Conservation (phyloP, 1,284 basidiomycete genomes). For the Fomitiporia mediterranea region DNA sequence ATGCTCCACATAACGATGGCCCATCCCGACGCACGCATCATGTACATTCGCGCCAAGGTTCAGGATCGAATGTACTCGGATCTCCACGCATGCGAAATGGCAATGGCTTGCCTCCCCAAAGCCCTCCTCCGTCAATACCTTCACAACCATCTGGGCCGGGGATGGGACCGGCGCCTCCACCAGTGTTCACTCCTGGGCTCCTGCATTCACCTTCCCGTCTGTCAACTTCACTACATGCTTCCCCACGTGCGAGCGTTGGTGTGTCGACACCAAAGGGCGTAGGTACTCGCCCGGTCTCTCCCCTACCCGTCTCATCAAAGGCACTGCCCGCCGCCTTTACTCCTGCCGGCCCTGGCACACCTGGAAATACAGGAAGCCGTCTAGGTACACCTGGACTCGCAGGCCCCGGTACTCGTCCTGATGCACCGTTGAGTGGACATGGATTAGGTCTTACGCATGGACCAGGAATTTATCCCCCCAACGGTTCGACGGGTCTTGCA, state of each 20-base stretch:
- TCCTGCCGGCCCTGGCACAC: slow-evolving; percentile 1
- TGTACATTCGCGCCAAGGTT: slow-evolving; percentile 12
- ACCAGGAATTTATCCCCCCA: slow-evolving; percentile 5
- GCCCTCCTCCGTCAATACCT: slow-evolving; percentile 1
- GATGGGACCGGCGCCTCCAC: slow-evolving; percentile 9
- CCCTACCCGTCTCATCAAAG: slow-evolving; percentile 11
- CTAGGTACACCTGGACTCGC: slow-evolving; percentile 20
- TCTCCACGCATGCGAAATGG: slow-evolving; percentile 16
- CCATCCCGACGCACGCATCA: not conserved
- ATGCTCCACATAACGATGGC: not conserved
- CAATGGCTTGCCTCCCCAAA: not conserved
- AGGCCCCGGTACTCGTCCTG: slow-evolving; percentile 18
- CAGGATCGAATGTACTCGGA: slow-evolving; percentile 5
- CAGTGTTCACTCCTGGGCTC: slow-evolving; percentile 6
- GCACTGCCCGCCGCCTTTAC: not conserved
- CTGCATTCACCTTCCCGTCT: slow-evolving; percentile 18
- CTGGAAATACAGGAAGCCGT: slow-evolving; percentile 10
- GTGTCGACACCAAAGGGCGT: slow-evolving; percentile 11
- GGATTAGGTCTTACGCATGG: slow-evolving; percentile 1
- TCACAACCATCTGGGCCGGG: slow-evolving; percentile 6
- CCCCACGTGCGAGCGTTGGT: slow-evolving; percentile 2
- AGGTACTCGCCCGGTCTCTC: slow-evolving; percentile 11
- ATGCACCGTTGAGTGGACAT: slow-evolving; percentile 11
- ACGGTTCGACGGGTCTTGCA: slow-evolving; percentile 3
- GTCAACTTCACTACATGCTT: slow-evolving; percentile 6